These are phyloP conservation scores for Lasiodiplodia sp. DNA, from an alignment of 2,329 filamentous ascomycete species.

Conservation along the genomic window DNA sequence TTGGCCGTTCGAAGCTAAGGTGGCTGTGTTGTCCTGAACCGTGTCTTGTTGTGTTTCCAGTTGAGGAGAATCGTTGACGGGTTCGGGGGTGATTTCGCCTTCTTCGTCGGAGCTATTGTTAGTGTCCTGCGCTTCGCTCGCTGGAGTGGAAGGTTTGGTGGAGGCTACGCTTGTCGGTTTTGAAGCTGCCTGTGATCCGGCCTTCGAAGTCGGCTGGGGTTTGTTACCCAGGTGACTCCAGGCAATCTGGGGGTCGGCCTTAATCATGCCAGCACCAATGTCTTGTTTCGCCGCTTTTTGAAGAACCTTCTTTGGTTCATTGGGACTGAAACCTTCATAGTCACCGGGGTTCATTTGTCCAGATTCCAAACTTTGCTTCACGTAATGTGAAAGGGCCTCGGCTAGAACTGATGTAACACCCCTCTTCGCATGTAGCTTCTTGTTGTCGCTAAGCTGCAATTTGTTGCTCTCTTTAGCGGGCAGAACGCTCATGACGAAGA, in stretches of 20 bases:
- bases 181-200: not conserved
- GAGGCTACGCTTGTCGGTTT: conserved; percentile 1
- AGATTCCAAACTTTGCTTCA: not conserved
- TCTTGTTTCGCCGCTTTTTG: conserved; percentile 1
- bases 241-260: conserved; percentile 3
- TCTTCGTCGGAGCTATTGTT: conserved; percentile 14
- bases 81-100: conserved; percentile 6
- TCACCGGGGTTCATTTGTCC: not conserved
- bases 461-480: not conserved
- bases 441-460: conserved; percentile 10
- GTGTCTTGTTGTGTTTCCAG: not conserved
- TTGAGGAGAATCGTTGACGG: not conserved
- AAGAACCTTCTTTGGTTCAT: not conserved
- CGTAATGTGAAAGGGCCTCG: not conserved
- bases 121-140: not conserved
- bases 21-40: not conserved
- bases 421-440: not conserved
- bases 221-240: not conserved
- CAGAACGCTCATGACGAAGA: not conserved
- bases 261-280: not conserved
- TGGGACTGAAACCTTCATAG: conserved; percentile 19
- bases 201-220: not conserved
- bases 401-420: not conserved
- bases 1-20: not conserved
- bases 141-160: conserved; percentile 2